phyloP scores from a whole-genome alignment of 1,284 basidiomycete species.

The Ganoderma sp. region DNA sequence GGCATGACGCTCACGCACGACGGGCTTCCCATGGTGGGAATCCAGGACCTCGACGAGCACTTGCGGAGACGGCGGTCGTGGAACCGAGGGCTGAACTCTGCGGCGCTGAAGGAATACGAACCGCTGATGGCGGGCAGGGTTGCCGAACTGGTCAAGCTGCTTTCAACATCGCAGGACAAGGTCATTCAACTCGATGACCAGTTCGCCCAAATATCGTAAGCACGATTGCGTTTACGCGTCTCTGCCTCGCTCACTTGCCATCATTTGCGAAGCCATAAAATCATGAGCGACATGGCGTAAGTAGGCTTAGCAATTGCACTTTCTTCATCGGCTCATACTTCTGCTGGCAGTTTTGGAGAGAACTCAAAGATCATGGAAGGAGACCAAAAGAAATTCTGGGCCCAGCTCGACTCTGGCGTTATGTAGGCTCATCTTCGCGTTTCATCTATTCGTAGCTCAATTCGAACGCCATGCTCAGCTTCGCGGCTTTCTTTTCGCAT shows the following conservation, averaged over 20 bases:
- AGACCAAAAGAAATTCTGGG: constrained; percentile 2
- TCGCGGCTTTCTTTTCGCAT: constrained; percentile 6
- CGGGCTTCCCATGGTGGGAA: constrained; percentile 26
- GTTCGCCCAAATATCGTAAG: constrained; percentile 22
- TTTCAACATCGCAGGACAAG: not conserved
- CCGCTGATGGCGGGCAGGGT: constrained; percentile 7
- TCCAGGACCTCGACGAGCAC: constrained; percentile 13
- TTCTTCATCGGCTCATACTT: constrained; percentile 50
- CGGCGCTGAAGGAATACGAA: constrained; percentile 20
- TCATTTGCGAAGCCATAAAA: not conserved
- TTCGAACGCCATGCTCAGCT: not conserved
- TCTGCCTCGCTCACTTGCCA: not conserved
- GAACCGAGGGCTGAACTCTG: constrained; percentile 16
- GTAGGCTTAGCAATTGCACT: not conserved
- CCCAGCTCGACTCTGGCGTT: not conserved
- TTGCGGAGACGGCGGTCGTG: constrained; percentile 15
- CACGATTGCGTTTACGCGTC: not conserved
- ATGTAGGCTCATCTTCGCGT: not conserved
- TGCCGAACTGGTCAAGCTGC: constrained; percentile 7
- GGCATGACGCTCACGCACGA: constrained; percentile 6
- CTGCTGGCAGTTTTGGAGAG: constrained; percentile 42
- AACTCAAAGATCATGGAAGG: constrained; percentile 7
- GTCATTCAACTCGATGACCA: constrained; percentile 8
- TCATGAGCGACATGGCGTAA: constrained; percentile 23
- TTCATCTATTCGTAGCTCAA: not conserved